Evolutionary conservation across 805 yeast genomes (phyloP), one percentile per base, ranked within the genome.

Genomic region (Sungouiozyma intestinalis): DNA sequence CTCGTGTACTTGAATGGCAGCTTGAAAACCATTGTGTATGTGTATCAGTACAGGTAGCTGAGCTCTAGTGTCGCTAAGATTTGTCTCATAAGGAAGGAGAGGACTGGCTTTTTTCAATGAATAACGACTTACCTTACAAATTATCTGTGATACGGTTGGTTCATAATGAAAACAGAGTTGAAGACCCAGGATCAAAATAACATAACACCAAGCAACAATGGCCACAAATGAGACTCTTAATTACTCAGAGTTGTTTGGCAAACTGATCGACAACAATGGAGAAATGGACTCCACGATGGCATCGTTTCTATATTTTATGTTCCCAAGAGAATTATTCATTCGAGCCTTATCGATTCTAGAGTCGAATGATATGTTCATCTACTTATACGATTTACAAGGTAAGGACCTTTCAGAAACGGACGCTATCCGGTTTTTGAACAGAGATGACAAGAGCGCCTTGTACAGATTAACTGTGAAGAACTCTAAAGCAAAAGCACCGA

Each of bases 1-100:
- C 79, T 66, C 6, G 71, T 68, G 35, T 62, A 60, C 42, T 45
- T 59, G 43, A 50, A 69, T 3, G 57, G 58, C 16, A 56, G 40
- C 44, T 48, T 48, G n/a, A 46, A 44, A 36, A 18, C 36, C 49
- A 46, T 46, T 3, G 3, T 40, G 34, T 31, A 3, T n/a, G 11
- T 13, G 13, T 35, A n/a, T n/a, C n/a, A n/a, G n/a, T n/a, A n/a
- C n/a, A n/a, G n/a, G n/a, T n/a, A n/a, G n/a, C n/a, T n/a, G n/a
- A n/a, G n/a, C n/a, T n/a, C n/a, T n/a, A n/a, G n/a, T n/a, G n/a
- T n/a, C n/a, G n/a, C n/a, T n/a, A n/a, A n/a, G n/a, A n/a, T n/a
- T n/a, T n/a, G n/a, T n/a, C n/a, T n/a, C n/a, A n/a, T n/a, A n/a
- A n/a, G n/a, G n/a, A n/a, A n/a, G n/a, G n/a, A n/a, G n/a, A n/a